Conservation (phyloP, 148 eudicot genomes). For the Pharnaceum exiguum region DNA sequence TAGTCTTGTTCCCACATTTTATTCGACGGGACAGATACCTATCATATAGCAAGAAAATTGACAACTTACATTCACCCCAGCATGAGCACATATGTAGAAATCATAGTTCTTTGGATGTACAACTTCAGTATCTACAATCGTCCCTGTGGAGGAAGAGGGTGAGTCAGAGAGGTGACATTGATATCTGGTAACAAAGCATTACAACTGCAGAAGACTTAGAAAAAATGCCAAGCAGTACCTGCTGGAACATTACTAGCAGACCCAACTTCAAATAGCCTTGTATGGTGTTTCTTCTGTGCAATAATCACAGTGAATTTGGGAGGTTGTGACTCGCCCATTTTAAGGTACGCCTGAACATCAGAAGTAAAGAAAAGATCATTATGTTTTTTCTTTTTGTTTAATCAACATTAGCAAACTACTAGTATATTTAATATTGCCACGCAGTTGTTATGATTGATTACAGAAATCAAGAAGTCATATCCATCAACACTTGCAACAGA, state of each 20-base stretch:
- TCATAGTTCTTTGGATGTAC: constrained; percentile 92
- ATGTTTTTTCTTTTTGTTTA: not conserved
- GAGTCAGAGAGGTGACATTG: not conserved
- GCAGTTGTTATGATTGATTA: too few species aligned
- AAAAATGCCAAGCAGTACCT: constrained; percentile 38
- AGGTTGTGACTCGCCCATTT: constrained; percentile 56
- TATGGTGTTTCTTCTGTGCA: constrained; percentile 90
- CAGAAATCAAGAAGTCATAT: too few species aligned
- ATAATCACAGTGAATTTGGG: constrained; percentile 93
- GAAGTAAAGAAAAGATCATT: not conserved
- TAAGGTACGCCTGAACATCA: constrained; percentile 58
- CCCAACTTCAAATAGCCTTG: constrained; percentile 66
- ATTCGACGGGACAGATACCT: too few species aligned
- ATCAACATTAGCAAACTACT: too few species aligned
- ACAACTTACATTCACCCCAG: constrained; percentile 72
- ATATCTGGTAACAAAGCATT: constrained; percentile 2
- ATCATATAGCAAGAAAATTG: not conserved
- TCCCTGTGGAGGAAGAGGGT: constrained; percentile 38
- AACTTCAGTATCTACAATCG: constrained; percentile 78
- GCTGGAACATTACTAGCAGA: constrained; percentile 70
- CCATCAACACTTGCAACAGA: too few species aligned
- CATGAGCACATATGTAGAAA: constrained; percentile 92
- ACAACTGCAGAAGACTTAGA: not conserved
- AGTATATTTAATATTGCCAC: too few species aligned
- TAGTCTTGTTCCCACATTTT: too few species aligned